Conservation (phyloP, 2,329 filamentous ascomycete genomes). For the Aspergillus sergii region DNA sequence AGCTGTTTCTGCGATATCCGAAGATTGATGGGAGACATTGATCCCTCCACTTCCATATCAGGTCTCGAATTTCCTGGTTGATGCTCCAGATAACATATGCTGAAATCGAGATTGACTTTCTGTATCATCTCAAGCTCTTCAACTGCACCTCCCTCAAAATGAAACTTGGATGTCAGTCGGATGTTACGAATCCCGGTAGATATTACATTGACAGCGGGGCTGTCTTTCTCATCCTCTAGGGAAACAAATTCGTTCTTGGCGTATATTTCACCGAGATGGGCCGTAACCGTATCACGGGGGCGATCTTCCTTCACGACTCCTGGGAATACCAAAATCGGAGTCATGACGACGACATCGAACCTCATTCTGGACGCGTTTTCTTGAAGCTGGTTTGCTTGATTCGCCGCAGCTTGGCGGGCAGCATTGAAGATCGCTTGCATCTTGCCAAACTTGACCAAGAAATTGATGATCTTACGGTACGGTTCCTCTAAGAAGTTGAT, state of each 20-base stretch:
- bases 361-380: slow-evolving; percentile 88
- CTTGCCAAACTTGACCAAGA: slow-evolving; percentile 97
- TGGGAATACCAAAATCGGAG: slow-evolving; percentile 94
- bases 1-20: slow-evolving; percentile 88
- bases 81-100: slow-evolving; percentile 89
- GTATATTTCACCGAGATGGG: slow-evolving; percentile 96
- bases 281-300: slow-evolving; percentile 80
- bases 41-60: slow-evolving; percentile 87
- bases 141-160: slow-evolving; percentile 70
- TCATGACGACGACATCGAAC: slow-evolving; percentile 91
- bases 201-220: slow-evolving; percentile 83
- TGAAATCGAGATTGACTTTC: slow-evolving; percentile 91
- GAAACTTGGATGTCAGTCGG: slow-evolving; percentile 83
- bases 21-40: slow-evolving; percentile 91
- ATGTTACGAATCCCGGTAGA: slow-evolving; percentile 91
- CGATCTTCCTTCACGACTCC: slow-evolving; percentile 71
- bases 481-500: slow-evolving; percentile 97
- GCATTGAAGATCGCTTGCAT: slow-evolving; percentile 99
- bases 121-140: slow-evolving; percentile 97
- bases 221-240: slow-evolving; percentile 73
- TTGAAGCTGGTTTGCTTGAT: slow-evolving; percentile 90
- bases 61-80: slow-evolving; percentile 74
- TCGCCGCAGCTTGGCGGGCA: slow-evolving; percentile 88
- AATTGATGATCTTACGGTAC: slow-evolving; percentile 96
- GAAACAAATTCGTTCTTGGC: slow-evolving; percentile 90